Base-by-base conservation (phyloP, 2,329 filamentous ascomycete genomes). In the Sarocladium kiliense region DNA sequence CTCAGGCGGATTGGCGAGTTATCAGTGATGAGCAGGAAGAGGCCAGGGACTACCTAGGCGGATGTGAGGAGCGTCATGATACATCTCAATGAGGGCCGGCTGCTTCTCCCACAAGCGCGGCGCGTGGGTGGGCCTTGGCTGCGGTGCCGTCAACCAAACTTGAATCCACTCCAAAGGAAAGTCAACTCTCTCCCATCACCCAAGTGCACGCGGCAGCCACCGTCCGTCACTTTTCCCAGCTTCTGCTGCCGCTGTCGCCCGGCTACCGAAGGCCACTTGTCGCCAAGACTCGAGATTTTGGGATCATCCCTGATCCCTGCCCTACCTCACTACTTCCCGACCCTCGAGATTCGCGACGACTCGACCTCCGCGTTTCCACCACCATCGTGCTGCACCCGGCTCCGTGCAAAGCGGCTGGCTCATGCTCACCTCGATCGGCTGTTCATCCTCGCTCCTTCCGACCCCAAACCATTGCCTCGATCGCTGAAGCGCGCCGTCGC, bases 131-230 rank as follows among this genome's bases (percentile, higher is more conserved):
- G 47, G 47, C 47, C 47, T 19, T 21, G 27, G 27, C 25, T 14
- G 18, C 11, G 47, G 26, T 27, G 30, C 30, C 47, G 27, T 51
- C 47, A 23, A 4, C 47, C 44, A 27, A 41, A 41, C n/a, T 9
- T 19, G 37, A 16, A 41, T 19, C 37, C 37, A 19, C 37, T 41
- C 18, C n/a, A 16, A 18, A 32, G 30, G 30, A 44, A 44, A 44
- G 41, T 47, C n/a, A 47, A 47, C 7, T 23, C 44, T 21, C 44
- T 27, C 47, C 47, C 14, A 30, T 23, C 47, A 21, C 23, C n/a
- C 26, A 21, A 27, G 23, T 34, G 30, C 18, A 25, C 47, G 23
- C 47, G 47, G 47, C 47, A 51, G 30, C 47, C 47, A 51, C 47
- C n/a, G 19, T 21, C 30, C 27, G 30, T 21, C 47, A 47, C 7